phyloP scores from a whole-genome alignment of 2,329 filamentous ascomycete genomes.

The Xylariaceae sp. region DNA sequence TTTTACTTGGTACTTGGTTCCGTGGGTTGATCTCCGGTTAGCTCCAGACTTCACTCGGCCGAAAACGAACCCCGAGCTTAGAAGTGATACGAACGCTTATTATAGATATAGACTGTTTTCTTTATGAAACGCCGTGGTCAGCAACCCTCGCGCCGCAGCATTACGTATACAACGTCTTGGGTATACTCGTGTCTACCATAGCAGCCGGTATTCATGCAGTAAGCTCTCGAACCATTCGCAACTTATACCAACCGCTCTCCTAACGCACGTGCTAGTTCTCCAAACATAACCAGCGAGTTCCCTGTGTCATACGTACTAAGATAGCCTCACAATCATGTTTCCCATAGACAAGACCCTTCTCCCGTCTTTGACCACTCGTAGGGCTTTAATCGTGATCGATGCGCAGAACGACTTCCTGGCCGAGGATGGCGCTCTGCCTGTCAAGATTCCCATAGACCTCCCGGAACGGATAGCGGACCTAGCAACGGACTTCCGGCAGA shows the following conservation, averaged over 20 bases:
- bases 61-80: not conserved
- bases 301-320: constrained; percentile 5
- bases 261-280: constrained; percentile 10
- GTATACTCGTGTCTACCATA: constrained; percentile 4
- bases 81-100: not conserved
- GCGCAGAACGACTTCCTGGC: constrained; percentile 89
- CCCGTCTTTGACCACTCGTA: constrained; percentile 60
- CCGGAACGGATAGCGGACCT: constrained; percentile 68
- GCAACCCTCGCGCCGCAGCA: not conserved
- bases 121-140: not conserved
- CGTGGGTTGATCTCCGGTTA: not conserved
- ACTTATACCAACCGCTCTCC: not conserved
- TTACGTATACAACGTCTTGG: not conserved
- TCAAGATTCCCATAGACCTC: constrained; percentile 66
- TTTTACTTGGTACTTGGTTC: not conserved
- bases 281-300: constrained; percentile 6
- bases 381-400: constrained; percentile 80
- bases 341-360: constrained; percentile 59
- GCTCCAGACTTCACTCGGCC: not conserved
- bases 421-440: constrained; percentile 66
- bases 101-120: not conserved
- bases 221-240: constrained; percentile 4
- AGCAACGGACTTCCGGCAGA: constrained; percentile 71
- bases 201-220: constrained; percentile 7
- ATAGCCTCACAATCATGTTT: constrained; percentile 47